A percentile compares a stretch with the other conserved stretches of the same genome.
phyloP scores from a whole-genome alignment of 192 early-diverging fungal genomes.

The Coemansia sp. region DNA sequence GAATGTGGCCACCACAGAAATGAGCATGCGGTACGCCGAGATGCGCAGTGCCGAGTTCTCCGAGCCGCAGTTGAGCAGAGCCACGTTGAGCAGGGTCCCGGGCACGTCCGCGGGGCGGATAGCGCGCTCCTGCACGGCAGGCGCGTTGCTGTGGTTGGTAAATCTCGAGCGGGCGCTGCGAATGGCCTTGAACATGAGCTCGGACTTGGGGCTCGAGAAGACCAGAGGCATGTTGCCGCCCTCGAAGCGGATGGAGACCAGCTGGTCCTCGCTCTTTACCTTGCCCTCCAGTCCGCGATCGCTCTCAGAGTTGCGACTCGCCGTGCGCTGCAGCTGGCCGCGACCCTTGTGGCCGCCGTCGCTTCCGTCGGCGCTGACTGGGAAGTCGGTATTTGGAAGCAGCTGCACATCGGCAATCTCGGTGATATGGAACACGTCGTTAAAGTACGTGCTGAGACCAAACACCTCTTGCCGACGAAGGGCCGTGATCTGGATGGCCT shows the following conservation, averaged over 20 bases:
- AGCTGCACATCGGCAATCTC: constrained; percentile 71
- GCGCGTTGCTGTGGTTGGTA: constrained; percentile 48
- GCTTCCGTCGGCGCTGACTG: constrained; percentile 10
- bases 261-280: constrained; percentile 48
- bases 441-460: constrained; percentile 67
- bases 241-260: constrained; percentile 79
- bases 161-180: constrained; percentile 69
- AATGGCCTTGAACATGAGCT: constrained; percentile 65
- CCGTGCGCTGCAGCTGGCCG: constrained; percentile 51
- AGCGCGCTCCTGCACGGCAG: constrained; percentile 66
- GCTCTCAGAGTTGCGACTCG: constrained; percentile 49
- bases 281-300: constrained; percentile 14
- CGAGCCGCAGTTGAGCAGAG: constrained; percentile 82
- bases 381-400: constrained; percentile 35
- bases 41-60: constrained; percentile 76
- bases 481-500: constrained; percentile 76
- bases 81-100: constrained; percentile 88
- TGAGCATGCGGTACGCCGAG: constrained; percentile 89
- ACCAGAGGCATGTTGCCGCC: constrained; percentile 60
- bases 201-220: constrained; percentile 72
- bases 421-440: constrained; percentile 84
- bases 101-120: constrained; percentile 88
- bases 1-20: constrained; percentile 74
- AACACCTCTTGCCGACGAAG: constrained; percentile 74
- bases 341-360: constrained; percentile 20